phyloP scores from a whole-genome alignment of 495 filamentous ascomycete genomes.

The Penicillium atrosanguineum region DNA sequence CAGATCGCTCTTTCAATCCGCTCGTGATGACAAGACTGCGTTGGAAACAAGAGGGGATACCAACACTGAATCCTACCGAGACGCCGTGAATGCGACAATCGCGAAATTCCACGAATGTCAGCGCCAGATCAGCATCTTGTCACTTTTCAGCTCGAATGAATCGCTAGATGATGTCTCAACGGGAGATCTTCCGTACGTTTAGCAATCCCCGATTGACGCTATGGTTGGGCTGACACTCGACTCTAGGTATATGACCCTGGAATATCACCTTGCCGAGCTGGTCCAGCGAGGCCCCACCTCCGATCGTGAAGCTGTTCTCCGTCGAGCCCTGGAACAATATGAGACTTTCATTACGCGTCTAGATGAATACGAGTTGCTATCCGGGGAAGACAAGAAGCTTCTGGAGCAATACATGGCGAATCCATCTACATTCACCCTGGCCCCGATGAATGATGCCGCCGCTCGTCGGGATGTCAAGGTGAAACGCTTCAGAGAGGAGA shows the following conservation, averaged over 20 bases:
- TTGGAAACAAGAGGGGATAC: conserved; percentile 49
- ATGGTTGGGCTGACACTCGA: conserved; percentile 14
- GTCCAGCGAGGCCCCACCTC: conserved; percentile 51
- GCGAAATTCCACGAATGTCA: conserved; percentile 70
- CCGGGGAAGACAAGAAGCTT: conserved; percentile 62
- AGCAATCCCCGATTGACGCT: conserved; percentile 31
- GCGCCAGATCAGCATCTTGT: conserved; percentile 62
- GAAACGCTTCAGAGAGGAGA: conserved; percentile 78
- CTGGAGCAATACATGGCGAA: conserved; percentile 67
- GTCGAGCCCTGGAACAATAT: conserved; percentile 61
- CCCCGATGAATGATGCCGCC: conserved; percentile 66
- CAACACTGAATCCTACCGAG: conserved; percentile 60
- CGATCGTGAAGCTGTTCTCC: conserved; percentile 63
- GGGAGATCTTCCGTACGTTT: conserved; percentile 68
- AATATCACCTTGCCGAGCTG: conserved; percentile 68
- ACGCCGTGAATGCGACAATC: conserved; percentile 64
- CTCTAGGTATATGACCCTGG: conserved; percentile 63
- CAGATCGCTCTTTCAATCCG: conserved; percentile 54
- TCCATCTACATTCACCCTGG: conserved; percentile 65
- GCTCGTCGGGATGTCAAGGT: conserved; percentile 80
- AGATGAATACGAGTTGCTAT: conserved; percentile 75
- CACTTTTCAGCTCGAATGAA: conserved; percentile 90
- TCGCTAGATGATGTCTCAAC: conserved; percentile 83
- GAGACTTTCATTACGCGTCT: conserved; percentile 73
- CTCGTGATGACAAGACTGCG: conserved; percentile 51